These are phyloP conservation scores for Euphorbia pulcherrima DNA, from an alignment of 345 rosid species.

Conservation along the genomic window DNA sequence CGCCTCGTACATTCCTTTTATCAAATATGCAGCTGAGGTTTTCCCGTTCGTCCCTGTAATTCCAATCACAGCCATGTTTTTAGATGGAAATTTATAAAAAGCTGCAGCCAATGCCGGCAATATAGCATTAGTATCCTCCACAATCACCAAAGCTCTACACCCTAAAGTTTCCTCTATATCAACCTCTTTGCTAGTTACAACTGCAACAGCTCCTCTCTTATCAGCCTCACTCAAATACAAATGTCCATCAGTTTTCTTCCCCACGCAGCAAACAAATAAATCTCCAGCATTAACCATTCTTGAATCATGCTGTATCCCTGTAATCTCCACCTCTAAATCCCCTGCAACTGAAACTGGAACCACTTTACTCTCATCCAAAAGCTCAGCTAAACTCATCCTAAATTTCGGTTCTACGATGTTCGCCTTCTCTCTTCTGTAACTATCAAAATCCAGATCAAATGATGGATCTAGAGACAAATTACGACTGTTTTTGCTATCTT, in stretches of 20 bases:
- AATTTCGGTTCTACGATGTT: slow-evolving; percentile 75
- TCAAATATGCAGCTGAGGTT: slow-evolving; percentile 66
- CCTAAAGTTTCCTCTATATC: slow-evolving; percentile 88
- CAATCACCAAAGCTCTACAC: slow-evolving; percentile 86
- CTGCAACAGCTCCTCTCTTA: slow-evolving; percentile 94
- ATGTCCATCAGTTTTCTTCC: slow-evolving; percentile 60
- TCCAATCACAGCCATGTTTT: slow-evolving; percentile 77
- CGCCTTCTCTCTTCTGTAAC: slow-evolving; percentile 45
- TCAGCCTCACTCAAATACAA: slow-evolving; percentile 83
- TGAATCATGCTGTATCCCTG: slow-evolving; percentile 88
- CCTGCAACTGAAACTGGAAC: slow-evolving; percentile 85
- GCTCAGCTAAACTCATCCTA: slow-evolving; percentile 79
- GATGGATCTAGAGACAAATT: slow-evolving; percentile 40
- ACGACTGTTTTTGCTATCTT: slow-evolving; percentile 19
- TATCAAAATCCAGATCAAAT: slow-evolving; percentile 76
- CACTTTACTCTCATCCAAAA: slow-evolving; percentile 82
- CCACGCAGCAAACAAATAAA: slow-evolving; percentile 81
- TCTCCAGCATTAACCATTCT: slow-evolving; percentile 79
- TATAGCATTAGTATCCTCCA: slow-evolving; percentile 75
- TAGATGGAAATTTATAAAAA: slow-evolving; percentile 65
- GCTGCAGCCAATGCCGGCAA: slow-evolving; percentile 84
- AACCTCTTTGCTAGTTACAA: slow-evolving; percentile 86
- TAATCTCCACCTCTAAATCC: slow-evolving; percentile 77
- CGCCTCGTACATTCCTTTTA: slow-evolving; percentile 82
- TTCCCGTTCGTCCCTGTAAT: slow-evolving; percentile 79